These are phyloP conservation scores for Rhipidocladum racemiflorum DNA, from an alignment of 176 grass and related monocot genomes.

Conservation along the genomic window DNA sequence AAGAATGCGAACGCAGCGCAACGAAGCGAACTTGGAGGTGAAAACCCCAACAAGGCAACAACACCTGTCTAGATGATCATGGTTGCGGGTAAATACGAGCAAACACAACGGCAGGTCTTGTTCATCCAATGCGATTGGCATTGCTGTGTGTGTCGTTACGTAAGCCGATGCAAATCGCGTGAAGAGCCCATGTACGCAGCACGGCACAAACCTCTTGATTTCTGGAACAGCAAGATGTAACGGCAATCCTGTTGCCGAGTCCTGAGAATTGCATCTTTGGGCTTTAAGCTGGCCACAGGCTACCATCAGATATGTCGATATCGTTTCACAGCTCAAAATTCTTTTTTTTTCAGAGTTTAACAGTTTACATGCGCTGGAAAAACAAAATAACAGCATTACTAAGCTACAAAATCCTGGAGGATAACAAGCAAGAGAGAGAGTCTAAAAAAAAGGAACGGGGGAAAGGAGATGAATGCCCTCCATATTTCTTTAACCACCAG, in stretches of 20 bases:
- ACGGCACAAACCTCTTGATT: not conserved
- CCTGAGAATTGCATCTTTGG: not conserved
- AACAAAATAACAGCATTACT: constrained; percentile 8
- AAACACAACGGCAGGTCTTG: not conserved
- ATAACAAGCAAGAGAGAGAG: not conserved
- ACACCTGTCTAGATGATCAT: not conserved
- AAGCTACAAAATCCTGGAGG: constrained; percentile 39
- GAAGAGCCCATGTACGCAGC: not conserved
- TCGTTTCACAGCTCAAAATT: not conserved
- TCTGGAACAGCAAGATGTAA: not conserved
- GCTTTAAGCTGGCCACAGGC: not conserved
- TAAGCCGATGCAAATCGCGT: constrained; percentile 1
- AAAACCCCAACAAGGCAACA: not conserved
- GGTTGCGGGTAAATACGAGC: not conserved
- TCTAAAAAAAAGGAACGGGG: not conserved
- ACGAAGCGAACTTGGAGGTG: not conserved
- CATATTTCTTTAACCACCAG: not conserved
- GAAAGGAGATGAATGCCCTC: not conserved
- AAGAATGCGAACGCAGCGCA: not conserved
- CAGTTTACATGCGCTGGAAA: constrained; percentile 8
- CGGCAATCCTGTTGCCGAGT: not conserved
- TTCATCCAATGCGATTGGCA: constrained; percentile 14
- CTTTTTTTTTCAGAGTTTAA: not conserved
- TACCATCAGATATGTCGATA: not conserved
- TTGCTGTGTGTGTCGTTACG: not conserved